Evolutionary conservation across 2,329 filamentous ascomycete genomes (phyloP).

Genomic region (Botrytis medusae): DNA sequence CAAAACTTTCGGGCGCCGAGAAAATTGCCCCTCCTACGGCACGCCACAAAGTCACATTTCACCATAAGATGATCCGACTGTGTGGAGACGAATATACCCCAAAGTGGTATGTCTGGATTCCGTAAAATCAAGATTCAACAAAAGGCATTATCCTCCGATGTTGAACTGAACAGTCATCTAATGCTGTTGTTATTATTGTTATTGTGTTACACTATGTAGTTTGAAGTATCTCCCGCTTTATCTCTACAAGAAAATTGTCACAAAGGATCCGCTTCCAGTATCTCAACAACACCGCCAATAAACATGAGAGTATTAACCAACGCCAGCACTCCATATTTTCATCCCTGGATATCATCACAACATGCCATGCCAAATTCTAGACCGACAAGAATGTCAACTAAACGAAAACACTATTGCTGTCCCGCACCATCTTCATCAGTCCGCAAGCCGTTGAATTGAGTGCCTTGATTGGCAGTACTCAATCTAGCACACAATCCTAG

Average conservation of each 20-base stretch:
- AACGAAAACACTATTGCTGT: conserved; percentile 25
- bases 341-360: conserved; percentile 26
- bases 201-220: background rate
- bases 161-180: background rate
- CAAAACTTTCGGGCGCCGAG: conserved; percentile 8
- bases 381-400: conserved; percentile 5
- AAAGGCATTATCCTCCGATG: background rate
- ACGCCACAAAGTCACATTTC: background rate
- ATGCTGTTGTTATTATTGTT: background rate
- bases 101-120: background rate
- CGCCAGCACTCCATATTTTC: conserved; percentile 18
- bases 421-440: conserved; percentile 54
- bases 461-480: conserved; percentile 78
- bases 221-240: background rate
- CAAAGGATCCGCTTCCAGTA: background rate
- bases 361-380: conserved; percentile 17
- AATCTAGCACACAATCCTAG: conserved; percentile 81
- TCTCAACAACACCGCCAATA: background rate
- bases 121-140: background rate
- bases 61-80: background rate
- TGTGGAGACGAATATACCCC: conserved; percentile 3
- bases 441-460: conserved; percentile 59
- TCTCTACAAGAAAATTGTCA: background rate
- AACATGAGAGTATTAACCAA: background rate
- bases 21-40: conserved; percentile 7